A percentile compares a stretch with the other conserved stretches of the same genome.
phyloP scores from a whole-genome alignment of 1,139 yeast species.

The Kurtzmaniella quercitrusa region DNA sequence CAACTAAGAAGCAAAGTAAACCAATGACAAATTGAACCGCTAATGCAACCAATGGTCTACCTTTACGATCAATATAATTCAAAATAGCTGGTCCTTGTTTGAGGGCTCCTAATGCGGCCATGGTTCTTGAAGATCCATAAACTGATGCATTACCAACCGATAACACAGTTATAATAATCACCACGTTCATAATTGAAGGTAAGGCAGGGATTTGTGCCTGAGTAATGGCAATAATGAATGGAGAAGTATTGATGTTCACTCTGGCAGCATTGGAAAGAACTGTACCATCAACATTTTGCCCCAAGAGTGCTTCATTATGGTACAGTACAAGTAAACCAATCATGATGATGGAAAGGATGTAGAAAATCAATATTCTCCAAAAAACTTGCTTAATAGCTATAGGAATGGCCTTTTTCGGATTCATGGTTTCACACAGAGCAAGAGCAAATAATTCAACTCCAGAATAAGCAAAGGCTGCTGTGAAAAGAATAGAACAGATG shows the following conservation, averaged over 20 bases:
- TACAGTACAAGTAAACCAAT: constrained; percentile 30
- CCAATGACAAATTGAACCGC: constrained; percentile 22
- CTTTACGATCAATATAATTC: constrained; percentile 28
- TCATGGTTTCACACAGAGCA: constrained; percentile 33
- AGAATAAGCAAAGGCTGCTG: constrained; percentile 24
- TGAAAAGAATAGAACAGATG: constrained; percentile 19
- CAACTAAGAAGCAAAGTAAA: constrained; percentile 26
- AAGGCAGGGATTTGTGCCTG: constrained; percentile 26
- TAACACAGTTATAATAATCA: constrained; percentile 27
- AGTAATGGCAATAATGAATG: constrained; percentile 38
- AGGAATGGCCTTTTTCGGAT: constrained; percentile 30
- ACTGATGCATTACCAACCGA: constrained; percentile 35
- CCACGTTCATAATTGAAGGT: constrained; percentile 32
- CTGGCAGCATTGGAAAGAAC: constrained; percentile 7
- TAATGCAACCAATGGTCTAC: constrained; percentile 33
- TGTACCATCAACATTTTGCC: constrained; percentile 10
- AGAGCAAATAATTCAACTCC: constrained; percentile 29
- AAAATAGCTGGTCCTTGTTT: constrained; percentile 30
- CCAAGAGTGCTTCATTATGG: constrained; percentile 16
- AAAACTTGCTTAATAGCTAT: constrained; percentile 32
- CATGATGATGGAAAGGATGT: constrained; percentile 26
- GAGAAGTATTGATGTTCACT: constrained; percentile 29
- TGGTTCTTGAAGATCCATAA: constrained; percentile 32
- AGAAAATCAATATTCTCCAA: constrained; percentile 30
- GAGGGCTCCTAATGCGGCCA: constrained; percentile 33